phyloP scores from a whole-genome alignment of 257 asterid genomes.

The Cynanchum wilfordii region DNA sequence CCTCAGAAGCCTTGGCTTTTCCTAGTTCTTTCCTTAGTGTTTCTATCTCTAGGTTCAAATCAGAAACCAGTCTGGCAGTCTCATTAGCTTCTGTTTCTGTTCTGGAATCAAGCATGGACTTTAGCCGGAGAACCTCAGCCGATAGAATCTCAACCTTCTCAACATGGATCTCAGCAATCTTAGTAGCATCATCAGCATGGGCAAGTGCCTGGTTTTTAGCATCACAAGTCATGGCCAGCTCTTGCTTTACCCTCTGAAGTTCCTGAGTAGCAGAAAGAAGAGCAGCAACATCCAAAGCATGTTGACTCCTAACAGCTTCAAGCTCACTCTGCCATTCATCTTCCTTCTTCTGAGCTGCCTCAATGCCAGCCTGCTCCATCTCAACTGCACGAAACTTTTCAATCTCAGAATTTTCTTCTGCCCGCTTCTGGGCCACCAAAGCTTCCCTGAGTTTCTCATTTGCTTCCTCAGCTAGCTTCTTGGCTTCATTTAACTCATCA shows the following conservation, averaged over 20 bases:
- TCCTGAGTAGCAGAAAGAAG: conserved; percentile 70
- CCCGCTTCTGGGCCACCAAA: conserved; percentile 69
- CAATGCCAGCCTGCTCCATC: conserved; percentile 89
- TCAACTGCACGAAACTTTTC: conserved; percentile 85
- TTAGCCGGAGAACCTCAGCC: conserved; percentile 63
- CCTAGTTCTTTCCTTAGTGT: conserved; percentile 56
- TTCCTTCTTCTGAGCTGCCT: conserved; percentile 74
- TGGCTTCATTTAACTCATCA: conserved; percentile 69
- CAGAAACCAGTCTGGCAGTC: conserved; percentile 48
- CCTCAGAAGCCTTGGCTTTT: conserved; percentile 46
- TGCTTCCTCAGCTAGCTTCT: conserved; percentile 64
- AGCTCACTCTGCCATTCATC: conserved; percentile 77
- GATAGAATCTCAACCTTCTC: conserved; percentile 65
- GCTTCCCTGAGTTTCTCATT: conserved; percentile 88
- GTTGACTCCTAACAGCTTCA: conserved; percentile 70
- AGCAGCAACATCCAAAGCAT: conserved; percentile 63
- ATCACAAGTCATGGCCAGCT: conserved; percentile 49
- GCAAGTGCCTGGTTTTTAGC: conserved; percentile 75
- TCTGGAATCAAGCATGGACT: conserved; percentile 58
- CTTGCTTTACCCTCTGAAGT: conserved; percentile 68
- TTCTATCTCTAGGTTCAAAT: conserved; percentile 55
- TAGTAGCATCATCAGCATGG: conserved; percentile 78
- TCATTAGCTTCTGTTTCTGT: conserved; percentile 47
- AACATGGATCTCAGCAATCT: conserved; percentile 64
- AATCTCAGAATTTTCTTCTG: conserved; percentile 80